Conservation (phyloP, 1,284 basidiomycete genomes). For the Afroboletus lepidellus region DNA sequence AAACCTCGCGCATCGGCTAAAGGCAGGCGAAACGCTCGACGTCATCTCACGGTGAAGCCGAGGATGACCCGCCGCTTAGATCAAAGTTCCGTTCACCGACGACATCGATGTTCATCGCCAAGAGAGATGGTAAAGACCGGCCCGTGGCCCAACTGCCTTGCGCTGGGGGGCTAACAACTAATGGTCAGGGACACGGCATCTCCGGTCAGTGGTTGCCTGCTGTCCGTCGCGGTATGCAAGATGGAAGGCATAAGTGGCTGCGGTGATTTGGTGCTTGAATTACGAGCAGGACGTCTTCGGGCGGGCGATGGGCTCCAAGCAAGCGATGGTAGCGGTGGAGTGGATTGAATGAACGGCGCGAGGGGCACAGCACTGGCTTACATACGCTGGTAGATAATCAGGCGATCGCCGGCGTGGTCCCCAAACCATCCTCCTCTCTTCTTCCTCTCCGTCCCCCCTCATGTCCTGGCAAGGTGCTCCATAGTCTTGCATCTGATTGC, state of each 20-base stretch:
- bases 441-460: constrained; percentile 7
- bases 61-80: too few relatives aligned
- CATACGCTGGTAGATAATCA: constrained; percentile 33
- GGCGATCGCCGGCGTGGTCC: constrained; percentile 23
- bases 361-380: constrained; percentile 26
- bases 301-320: not conserved
- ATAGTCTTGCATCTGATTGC: not conserved
- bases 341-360: too few relatives aligned
- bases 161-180: not conserved
- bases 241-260: not conserved
- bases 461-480: constrained; percentile 34
- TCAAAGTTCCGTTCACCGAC: too few relatives aligned
- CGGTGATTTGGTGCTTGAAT: not conserved
- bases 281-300: not conserved
- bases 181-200: not conserved
- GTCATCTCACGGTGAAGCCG: too few relatives aligned
- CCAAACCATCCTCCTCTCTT: constrained; percentile 1
- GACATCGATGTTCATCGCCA: too few relatives aligned
- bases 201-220: not conserved
- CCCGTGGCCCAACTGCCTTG: too few relatives aligned
- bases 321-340: not conserved
- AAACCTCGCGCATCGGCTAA: too few relatives aligned
- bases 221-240: not conserved
- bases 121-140: too few relatives aligned
- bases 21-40: too few relatives aligned